Evolutionary conservation across 1,139 yeast genomes (phyloP), one percentile per base, ranked within the genome.

Genomic region (Candida tunisiensis): DNA sequence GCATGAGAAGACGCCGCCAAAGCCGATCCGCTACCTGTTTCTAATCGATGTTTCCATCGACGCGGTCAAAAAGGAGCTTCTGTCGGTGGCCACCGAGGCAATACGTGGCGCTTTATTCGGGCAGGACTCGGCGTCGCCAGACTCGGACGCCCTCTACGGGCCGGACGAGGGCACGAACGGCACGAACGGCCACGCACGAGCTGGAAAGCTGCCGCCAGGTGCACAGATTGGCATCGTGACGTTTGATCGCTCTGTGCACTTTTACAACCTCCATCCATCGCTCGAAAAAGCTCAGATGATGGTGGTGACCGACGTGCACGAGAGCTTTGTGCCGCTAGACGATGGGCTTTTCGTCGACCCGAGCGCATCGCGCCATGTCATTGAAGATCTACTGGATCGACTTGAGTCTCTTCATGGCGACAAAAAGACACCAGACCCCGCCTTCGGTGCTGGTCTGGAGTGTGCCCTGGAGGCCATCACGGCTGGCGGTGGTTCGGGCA

Each of bases 281-380:
- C 53, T 64, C 26, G 70, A 69, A 19, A 62, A 68, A 24, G 64
- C 88, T 1, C 80, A 74, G 36, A 63, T 78, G 38, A 60, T 71
- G 19, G 62, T 80, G 5, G 67, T 78, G 25, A 58, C 74, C 15
- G 96, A 88, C 42, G 49, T 80, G 23, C 73, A 69, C 8, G 91
- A 80, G 34, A 78, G 85, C 3, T 82, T 83, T 41, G 60, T 85
- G 15, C 99, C 99, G 3, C 62, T 85, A 34, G 56, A 57, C 35
- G 66, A 65, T 1, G 96, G 95, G 0, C 51, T 85, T 21, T 83
- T 83, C 52, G 93, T 69, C 6, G 83, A 77, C 37, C 83, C 93
- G 1, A 56, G 55, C 6, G 80, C 72, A 33, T 66, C 82, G 15
- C 58, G 71, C 33, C 45, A 51, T 25, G 68, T 69, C 8, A 72